Conservation (phyloP, 768 basidiomycete genomes). For the Sistotremastrum suecicum region DNA sequence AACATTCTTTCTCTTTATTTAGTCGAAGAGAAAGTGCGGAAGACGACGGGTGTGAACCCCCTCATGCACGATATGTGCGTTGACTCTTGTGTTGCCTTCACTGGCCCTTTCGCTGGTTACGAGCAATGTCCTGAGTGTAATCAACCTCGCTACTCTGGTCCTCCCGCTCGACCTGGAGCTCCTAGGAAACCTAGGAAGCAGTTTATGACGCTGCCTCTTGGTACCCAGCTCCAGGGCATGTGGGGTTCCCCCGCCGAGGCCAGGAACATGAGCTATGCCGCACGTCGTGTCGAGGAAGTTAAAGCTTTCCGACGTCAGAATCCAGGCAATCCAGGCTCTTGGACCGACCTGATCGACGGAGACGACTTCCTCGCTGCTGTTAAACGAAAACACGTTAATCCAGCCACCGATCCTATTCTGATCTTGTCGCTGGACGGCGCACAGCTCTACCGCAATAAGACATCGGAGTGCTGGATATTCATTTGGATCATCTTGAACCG, state of each 20-base stretch:
- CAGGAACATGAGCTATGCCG: constrained; percentile 15
- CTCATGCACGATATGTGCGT: constrained; percentile 28
- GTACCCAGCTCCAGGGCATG: constrained; percentile 29
- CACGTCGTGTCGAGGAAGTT: constrained; percentile 5
- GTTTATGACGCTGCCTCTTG: constrained; percentile 24
- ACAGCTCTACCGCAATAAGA: constrained; percentile 28
- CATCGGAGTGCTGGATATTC: constrained; percentile 28
- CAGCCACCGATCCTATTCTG: constrained; percentile 20
- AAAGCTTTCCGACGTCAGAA: constrained; percentile 11
- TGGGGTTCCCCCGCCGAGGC: constrained; percentile 13
- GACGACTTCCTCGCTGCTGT: constrained; percentile 14
- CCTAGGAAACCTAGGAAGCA: constrained; percentile 17
- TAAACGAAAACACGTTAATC: constrained; percentile 7
- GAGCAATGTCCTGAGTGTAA: constrained; percentile 20
- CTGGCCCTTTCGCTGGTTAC: constrained; percentile 19
- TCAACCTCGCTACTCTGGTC: constrained; percentile 13
- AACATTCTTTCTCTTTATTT: constrained; percentile 17
- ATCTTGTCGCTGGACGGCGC: constrained; percentile 26
- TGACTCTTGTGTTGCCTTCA: constrained; percentile 26
- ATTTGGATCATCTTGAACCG: constrained; percentile 25
- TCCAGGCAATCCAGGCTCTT: constrained; percentile 5
- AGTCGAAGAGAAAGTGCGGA: constrained; percentile 15
- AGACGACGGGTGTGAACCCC: constrained; percentile 21
- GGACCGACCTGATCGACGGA: constrained; percentile 20
- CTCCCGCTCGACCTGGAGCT: neutral